These are phyloP conservation scores for Penicillium chermesinum DNA, from an alignment of 495 filamentous ascomycete species.

Conservation along the genomic window DNA sequence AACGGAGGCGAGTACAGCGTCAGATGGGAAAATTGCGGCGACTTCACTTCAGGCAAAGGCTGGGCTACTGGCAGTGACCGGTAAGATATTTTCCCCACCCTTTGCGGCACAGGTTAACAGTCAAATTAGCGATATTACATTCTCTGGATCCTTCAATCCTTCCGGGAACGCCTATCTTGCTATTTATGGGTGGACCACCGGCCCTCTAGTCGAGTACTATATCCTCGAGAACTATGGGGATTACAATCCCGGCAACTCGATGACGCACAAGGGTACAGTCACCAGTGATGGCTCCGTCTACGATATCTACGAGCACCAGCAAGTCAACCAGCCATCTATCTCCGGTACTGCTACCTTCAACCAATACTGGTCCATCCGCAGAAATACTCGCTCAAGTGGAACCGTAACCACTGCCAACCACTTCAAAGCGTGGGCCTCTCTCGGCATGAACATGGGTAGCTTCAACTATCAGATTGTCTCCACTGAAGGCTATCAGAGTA, in stretches of 20 bases:
- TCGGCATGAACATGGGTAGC: constrained; percentile 45
- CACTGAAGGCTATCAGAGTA: constrained; percentile 55
- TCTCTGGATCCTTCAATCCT: constrained; percentile 49
- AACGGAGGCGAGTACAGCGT: constrained; percentile 51
- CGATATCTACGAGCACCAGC: constrained; percentile 55
- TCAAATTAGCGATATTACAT: constrained; percentile 44
- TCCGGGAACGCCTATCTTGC: constrained; percentile 56
- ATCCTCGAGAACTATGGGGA: constrained; percentile 55
- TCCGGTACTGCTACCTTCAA: constrained; percentile 54
- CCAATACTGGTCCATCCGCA: constrained; percentile 59
- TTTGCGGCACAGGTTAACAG: background rate
- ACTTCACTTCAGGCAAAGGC: constrained; percentile 61
- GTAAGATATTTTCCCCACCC: constrained; percentile 15
- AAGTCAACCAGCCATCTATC: constrained; percentile 57
- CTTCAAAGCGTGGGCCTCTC: constrained; percentile 56
- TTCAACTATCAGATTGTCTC: constrained; percentile 59
- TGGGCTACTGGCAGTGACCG: constrained; percentile 50
- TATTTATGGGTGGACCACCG: constrained; percentile 59
- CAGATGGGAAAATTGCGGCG: constrained; percentile 48
- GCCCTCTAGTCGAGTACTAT: constrained; percentile 62
- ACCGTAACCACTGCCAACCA: constrained; percentile 52
- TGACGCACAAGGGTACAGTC: constrained; percentile 49
- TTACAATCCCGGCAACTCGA: constrained; percentile 47
- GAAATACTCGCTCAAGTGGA: constrained; percentile 48
- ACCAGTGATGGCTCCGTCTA: constrained; percentile 57